Evolutionary conservation across 2,329 filamentous ascomycete genomes (phyloP).

Genomic region (Aaosphaeria pasadenensis): DNA sequence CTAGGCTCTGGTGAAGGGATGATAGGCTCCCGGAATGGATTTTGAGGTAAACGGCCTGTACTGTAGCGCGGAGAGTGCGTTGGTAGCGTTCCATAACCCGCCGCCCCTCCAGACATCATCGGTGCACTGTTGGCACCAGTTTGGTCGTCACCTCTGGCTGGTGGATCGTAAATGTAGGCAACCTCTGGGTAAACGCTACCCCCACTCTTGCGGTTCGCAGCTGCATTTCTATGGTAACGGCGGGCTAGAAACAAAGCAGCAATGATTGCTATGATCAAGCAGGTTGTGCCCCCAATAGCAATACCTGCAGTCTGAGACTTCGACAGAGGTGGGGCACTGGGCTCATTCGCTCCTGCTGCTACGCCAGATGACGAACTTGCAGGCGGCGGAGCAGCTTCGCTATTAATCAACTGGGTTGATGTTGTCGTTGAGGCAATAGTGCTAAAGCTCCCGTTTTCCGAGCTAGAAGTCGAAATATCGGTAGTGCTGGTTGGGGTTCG

Average conservation of each 20-base stretch:
- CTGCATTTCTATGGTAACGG: constrained; percentile 20
- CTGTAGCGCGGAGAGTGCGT: constrained; percentile 10
- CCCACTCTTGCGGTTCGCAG: constrained; percentile 16
- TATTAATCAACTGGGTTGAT: constrained; percentile 1
- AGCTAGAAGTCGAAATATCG: too few species aligned
- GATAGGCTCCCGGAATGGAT: constrained; percentile 7
- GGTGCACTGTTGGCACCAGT: constrained; percentile 14
- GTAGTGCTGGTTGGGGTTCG: too few species aligned
- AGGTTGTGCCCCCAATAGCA: constrained; percentile 31
- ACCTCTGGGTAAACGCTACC: constrained; percentile 28
- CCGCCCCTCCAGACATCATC: constrained; percentile 21
- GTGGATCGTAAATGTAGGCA: constrained; percentile 34
- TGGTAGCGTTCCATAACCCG: constrained; percentile 8
- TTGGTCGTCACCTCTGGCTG: constrained; percentile 11
- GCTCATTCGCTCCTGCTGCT: neutral
- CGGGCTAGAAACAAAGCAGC: constrained; percentile 31
- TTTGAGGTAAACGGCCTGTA: constrained; percentile 3
- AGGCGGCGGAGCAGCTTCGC: neutral
- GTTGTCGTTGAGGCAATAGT: neutral
- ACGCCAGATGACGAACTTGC: constrained; percentile 9
- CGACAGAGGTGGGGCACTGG: constrained; percentile 16
- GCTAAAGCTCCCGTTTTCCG: neutral
- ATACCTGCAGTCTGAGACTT: constrained; percentile 34
- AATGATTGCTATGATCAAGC: constrained; percentile 30
- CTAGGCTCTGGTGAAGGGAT: constrained; percentile 20